Conservation (phyloP, 805 yeast species). For the Candida suzukii region DNA sequence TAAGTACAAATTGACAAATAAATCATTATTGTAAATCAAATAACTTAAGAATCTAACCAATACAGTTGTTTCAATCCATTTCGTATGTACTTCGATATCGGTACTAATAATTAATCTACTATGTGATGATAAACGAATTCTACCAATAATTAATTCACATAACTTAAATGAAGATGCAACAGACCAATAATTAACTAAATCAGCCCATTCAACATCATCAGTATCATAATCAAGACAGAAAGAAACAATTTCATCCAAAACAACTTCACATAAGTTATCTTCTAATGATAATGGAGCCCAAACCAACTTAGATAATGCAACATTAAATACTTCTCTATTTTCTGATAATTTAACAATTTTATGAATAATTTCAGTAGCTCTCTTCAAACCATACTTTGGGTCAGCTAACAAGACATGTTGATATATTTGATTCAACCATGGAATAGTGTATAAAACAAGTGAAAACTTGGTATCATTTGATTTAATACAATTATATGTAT, state of each 20-base stretch:
- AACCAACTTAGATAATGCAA: constrained; percentile 49
- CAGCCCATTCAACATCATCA: constrained; percentile 65
- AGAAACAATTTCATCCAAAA: constrained; percentile 68
- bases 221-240: constrained; percentile 72
- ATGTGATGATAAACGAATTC: constrained; percentile 48
- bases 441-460: constrained; percentile 48
- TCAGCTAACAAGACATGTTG: constrained; percentile 46
- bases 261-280: constrained; percentile 45
- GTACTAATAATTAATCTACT: constrained; percentile 37
- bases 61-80: constrained; percentile 68
- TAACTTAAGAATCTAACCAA: constrained; percentile 57
- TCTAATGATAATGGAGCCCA: constrained; percentile 67
- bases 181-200: constrained; percentile 54
- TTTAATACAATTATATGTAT: constrained; percentile 38
- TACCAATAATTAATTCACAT: constrained; percentile 54
- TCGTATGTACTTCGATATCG: constrained; percentile 41
- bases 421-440: constrained; percentile 70
- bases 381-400: constrained; percentile 52
- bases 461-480: constrained; percentile 29
- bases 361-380: constrained; percentile 53
- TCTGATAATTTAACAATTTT: constrained; percentile 55
- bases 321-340: constrained; percentile 37
- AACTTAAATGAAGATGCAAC: constrained; percentile 65
- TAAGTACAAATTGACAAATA: constrained; percentile 54
- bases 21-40: constrained; percentile 62